Base-by-base conservation (phyloP, 2,329 filamentous ascomycete species). In the Clonostachys chloroleuca region DNA sequence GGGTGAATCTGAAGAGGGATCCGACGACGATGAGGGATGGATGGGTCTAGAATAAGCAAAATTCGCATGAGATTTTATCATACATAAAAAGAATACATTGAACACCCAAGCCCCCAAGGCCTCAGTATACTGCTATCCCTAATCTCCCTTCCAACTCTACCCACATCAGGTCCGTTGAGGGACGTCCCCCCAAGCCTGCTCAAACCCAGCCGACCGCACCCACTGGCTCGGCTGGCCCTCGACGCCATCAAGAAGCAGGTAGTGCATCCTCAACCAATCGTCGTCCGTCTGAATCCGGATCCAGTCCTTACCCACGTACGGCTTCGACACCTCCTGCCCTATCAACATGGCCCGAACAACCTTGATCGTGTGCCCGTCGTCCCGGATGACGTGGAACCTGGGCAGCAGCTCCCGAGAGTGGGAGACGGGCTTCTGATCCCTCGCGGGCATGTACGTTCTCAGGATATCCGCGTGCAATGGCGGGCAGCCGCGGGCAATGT, bases 291-390 rank as follows among this genome's bases (percentile, higher is more conserved):
- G 74, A 37, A 89, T 64, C 45, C 67, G 63, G 33, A 81, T 70
- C 70, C 77, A 77, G 12, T 62, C 57, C 45, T 61, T 65, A 37
- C 69, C 58, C 7, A 61, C 57, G 54, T 70, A 86, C 39, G 63
- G 61, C 53, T 60, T 56, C 45, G 74, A 77, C 2, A 76, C 58
- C 34, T 72, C 60, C 60, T 85, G 73, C 2, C 81, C 89, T 56
- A 90, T 66, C 5, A 78, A 77, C 16, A 94, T 63, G 2, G 89
- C 84, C 34, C 91, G 73, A 8, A 85, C 73, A 6, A 95, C 67
- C 65, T 96, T 96, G 46, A 84, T 74, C 10, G 82, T 75, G 66
- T 97, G 92, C 0, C 92, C 91, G 63, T 96, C 91, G 54, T 96
- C 92, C 0, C 75, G 59, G 34, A 78, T 59, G 10, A 52, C 50